A percentile compares a stretch with the other conserved stretches of the same genome.
Conservation (phyloP, 2,329 filamentous ascomycete genomes). For the Pseudogymnoascus sp. region DNA sequence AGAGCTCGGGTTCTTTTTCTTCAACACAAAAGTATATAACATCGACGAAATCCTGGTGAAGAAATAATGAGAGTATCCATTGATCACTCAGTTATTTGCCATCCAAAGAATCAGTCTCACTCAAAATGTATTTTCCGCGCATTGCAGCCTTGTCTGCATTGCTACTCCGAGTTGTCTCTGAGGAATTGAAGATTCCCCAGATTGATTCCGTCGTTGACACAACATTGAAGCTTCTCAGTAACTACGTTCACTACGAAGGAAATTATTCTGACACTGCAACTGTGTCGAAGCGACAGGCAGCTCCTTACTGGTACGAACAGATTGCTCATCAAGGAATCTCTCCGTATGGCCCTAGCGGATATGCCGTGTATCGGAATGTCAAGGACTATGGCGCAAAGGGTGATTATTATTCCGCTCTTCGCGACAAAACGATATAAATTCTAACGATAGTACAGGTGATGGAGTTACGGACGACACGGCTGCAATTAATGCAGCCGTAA, state of each 20-base stretch:
- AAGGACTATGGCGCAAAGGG: slow-evolving; percentile 19
- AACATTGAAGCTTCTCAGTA: not conserved
- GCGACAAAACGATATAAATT: not conserved
- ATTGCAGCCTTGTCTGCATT: not conserved
- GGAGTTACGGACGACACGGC: slow-evolving; percentile 68
- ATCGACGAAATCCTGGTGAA: not conserved
- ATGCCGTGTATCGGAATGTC: slow-evolving; percentile 19
- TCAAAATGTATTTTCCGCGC: not conserved
- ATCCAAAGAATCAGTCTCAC: not conserved
- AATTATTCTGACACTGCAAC: not conserved
- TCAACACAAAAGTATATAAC: not conserved
- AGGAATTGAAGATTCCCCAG: not conserved
- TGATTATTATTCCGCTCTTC: slow-evolving; percentile 39
- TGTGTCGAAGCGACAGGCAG: not conserved
- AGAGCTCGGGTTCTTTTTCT: not conserved
- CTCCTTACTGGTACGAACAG: slow-evolving; percentile 20
- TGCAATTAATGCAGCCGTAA: slow-evolving; percentile 61
- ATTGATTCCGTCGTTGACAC: not conserved
- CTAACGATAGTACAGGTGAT: slow-evolving; percentile 30
- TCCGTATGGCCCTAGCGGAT: slow-evolving; percentile 17
- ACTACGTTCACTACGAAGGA: not conserved
- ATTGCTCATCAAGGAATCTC: slow-evolving; percentile 19
- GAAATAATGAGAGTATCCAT: not conserved
- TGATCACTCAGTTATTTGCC: not conserved
- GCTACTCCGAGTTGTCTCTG: not conserved